phyloP scores from a whole-genome alignment of 768 basidiomycete species.

The Tricholoma bakamatsutake region DNA sequence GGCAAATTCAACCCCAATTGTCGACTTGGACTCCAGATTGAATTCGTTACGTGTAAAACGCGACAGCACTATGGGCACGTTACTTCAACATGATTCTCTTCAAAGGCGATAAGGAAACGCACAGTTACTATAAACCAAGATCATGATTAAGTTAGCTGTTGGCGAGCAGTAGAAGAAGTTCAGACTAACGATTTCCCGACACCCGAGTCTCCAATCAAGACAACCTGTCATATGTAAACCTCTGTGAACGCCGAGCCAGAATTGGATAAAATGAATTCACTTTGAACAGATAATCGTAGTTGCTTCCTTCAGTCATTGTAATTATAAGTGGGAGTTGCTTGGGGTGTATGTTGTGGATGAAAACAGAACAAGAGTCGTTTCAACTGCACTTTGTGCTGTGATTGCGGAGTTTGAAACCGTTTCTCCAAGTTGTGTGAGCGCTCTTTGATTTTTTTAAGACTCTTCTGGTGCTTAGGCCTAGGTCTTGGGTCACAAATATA shows the following conservation, averaged over 20 bases:
- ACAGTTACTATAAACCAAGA: conserved; percentile 51
- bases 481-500: background rate
- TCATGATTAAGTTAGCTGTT: conserved; percentile 5
- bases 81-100: background rate
- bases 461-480: background rate
- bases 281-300: conserved; percentile 99
- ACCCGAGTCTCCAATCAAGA: conserved; percentile 97
- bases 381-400: background rate
- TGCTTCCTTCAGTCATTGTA: conserved; percentile 85
- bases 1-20: conserved; percentile 98
- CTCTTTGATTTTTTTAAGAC: background rate
- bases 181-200: conserved; percentile 94
- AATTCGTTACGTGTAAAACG: conserved; percentile 99
- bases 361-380: conserved; percentile 7
- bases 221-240: conserved; percentile 54
- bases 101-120: conserved; percentile 21
- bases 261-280: conserved; percentile 34
- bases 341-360: conserved; percentile 18
- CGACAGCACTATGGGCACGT: conserved; percentile 73
- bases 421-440: background rate
- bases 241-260: conserved; percentile 3
- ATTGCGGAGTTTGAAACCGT: conserved; percentile 22
- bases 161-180: conserved; percentile 3
- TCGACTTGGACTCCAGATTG: conserved; percentile 98
- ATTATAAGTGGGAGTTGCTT: conserved; percentile 10